Percentiles rank a stretch among this genome's conserved stretches.
Conservation (phyloP, 176 grass and related monocot genomes). For the Areca catechu region DNA sequence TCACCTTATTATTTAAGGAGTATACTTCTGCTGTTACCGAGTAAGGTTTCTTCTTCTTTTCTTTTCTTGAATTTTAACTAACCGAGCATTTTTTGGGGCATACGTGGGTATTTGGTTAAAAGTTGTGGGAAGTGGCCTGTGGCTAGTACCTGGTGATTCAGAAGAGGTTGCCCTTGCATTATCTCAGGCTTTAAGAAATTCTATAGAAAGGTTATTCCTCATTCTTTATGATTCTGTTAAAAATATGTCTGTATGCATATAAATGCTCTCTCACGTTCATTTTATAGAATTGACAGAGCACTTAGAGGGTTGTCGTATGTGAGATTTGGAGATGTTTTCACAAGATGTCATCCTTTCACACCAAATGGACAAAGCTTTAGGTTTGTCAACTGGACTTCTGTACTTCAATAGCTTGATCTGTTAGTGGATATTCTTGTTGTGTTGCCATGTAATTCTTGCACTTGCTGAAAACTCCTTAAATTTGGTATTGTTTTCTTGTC, state of each 20-base stretch:
- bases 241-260: slow-evolving; percentile 2
- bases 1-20: neutral
- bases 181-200: slow-evolving; percentile 82
- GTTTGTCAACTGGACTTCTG: slow-evolving; percentile 20
- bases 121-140: slow-evolving; percentile 85
- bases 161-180: slow-evolving; percentile 88
- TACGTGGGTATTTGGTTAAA: slow-evolving; percentile 15
- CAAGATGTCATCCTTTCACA: slow-evolving; percentile 65
- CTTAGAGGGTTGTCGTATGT: slow-evolving; percentile 76
- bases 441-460: no score
- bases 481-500: no score
- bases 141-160: slow-evolving; percentile 87
- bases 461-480: no score
- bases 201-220: slow-evolving; percentile 77
- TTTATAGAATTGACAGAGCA: slow-evolving; percentile 38
- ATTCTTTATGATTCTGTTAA: slow-evolving; percentile 20
- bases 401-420: no score
- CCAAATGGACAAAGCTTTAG: slow-evolving; percentile 73
- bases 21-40: slow-evolving; percentile 8
- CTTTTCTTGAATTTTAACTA: neutral
- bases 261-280: slow-evolving; percentile 4
- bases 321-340: slow-evolving; percentile 92
- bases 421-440: no score
- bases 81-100: slow-evolving; percentile 24
- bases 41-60: neutral